Conservation (phyloP, 78 protist species). For the Trichosphaerium sp. region DNA sequence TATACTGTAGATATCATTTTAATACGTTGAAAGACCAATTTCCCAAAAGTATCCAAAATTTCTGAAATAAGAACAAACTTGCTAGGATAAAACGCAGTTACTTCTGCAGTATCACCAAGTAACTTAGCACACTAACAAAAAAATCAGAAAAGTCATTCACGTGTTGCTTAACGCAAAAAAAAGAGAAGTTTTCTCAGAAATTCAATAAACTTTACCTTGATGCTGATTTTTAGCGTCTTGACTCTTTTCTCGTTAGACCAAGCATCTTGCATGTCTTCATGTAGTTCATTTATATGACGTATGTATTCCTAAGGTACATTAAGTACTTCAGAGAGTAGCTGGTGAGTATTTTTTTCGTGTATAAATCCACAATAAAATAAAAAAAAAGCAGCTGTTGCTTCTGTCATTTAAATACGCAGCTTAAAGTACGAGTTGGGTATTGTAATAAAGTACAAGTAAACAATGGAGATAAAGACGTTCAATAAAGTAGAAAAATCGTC, state of each 20-base stretch:
- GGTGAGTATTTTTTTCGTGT: conserved; percentile 27
- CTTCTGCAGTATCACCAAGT: conserved; percentile 33
- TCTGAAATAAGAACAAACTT: conserved; percentile 77
- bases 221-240: conserved; percentile 66
- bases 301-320: conserved; percentile 54
- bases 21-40: conserved; percentile 65
- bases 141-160: no score
- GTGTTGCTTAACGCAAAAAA: background rate
- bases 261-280: conserved; percentile 45
- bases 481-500: no score
- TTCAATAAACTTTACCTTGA: conserved; percentile 36
- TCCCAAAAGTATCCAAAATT: conserved; percentile 85
- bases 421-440: conserved; percentile 40
- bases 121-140: conserved; percentile 53
- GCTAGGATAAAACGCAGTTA: conserved; percentile 74
- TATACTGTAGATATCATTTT: background rate
- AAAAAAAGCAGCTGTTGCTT: background rate
- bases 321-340: conserved; percentile 5
- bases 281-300: conserved; percentile 48
- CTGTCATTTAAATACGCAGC: conserved; percentile 16
- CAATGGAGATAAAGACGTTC: no score
- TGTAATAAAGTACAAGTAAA: no score
- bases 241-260: conserved; percentile 70
- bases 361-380: conserved; percentile 32
- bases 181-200: background rate